phyloP scores from a whole-genome alignment of 2,329 filamentous ascomycete species.

The Byssochlamys sp. region DNA sequence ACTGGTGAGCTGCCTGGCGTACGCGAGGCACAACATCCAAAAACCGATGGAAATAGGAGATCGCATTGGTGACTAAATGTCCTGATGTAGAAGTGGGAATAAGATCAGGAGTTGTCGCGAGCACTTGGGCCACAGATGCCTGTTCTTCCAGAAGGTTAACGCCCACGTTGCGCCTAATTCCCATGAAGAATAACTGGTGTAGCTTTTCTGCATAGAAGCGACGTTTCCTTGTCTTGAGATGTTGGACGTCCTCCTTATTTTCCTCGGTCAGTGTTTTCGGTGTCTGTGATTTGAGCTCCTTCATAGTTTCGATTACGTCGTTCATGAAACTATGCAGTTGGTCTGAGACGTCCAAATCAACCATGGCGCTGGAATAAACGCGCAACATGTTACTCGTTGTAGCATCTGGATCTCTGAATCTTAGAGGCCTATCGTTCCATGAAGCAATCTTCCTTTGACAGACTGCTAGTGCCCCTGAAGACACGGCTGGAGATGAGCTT shows the following conservation, averaged over 20 bases:
- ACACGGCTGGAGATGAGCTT: conserved; percentile 10
- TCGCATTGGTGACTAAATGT: conserved; percentile 36
- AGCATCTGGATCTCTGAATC: conserved; percentile 60
- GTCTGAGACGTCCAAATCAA: conserved; percentile 47
- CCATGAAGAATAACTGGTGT: conserved; percentile 76
- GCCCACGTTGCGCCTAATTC: conserved; percentile 72
- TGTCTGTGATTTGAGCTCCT: conserved; percentile 72
- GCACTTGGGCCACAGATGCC: conserved; percentile 57
- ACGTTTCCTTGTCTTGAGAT: conserved; percentile 81
- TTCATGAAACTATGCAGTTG: conserved; percentile 60
- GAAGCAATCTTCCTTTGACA: conserved; percentile 19
- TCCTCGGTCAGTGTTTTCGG: conserved; percentile 73
- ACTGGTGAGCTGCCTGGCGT: conserved; percentile 58
- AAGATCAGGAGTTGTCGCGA: conserved; percentile 48
- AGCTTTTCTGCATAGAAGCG: conserved; percentile 83
- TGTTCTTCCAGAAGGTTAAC: conserved; percentile 65
- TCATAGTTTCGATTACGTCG: conserved; percentile 57
- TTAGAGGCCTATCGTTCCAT: conserved; percentile 44
- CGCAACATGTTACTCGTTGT: conserved; percentile 67
- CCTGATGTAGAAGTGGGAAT: conserved; percentile 13
- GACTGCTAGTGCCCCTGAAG: conserved; percentile 22
- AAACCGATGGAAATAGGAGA: conserved; percentile 70
- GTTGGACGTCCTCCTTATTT: conserved; percentile 72
- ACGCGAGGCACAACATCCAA: conserved; percentile 63
- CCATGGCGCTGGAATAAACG: conserved; percentile 46